These are phyloP conservation scores for Alternaria metachromatica DNA, from an alignment of 2,329 filamentous ascomycete genomes.

Conservation along the genomic window DNA sequence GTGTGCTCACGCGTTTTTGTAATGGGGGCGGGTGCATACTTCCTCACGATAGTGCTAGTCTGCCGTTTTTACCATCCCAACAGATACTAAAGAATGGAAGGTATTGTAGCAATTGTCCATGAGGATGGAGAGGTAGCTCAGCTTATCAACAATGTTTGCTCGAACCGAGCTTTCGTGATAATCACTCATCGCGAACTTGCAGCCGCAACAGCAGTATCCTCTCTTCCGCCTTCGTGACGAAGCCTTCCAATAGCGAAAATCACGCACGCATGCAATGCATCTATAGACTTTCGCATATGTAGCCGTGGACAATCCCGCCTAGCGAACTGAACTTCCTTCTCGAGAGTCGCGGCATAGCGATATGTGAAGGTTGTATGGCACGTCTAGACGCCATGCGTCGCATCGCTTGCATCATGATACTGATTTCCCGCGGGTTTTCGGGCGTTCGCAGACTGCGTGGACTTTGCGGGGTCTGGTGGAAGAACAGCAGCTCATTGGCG, in stretches of 20 bases:
- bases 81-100: not conserved
- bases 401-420: not conserved
- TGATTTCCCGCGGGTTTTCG: not conserved
- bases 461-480: not conserved
- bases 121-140: not conserved
- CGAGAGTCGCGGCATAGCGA: not conserved
- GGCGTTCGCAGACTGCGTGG: not conserved
- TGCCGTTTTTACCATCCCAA: not conserved
- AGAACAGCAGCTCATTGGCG: not conserved
- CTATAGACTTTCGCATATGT: not conserved
- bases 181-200: conserved; percentile 5
- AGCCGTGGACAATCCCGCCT: conserved; percentile 6
- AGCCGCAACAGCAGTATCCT: not conserved
- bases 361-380: not conserved
- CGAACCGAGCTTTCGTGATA: not conserved
- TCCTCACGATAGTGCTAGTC: conserved; percentile 1
- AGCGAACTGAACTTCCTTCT: conserved; percentile 5
- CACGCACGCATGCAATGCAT: conserved; percentile 40
- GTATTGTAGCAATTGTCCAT: not conserved
- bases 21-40: not conserved
- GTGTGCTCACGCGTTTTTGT: not conserved
- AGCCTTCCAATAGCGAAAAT: conserved; percentile 42
- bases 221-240: conserved; percentile 1
- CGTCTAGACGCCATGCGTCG: not conserved
- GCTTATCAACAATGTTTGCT: not conserved